Conservation (phyloP, 768 basidiomycete genomes). For the Auriculariales sp. region DNA sequence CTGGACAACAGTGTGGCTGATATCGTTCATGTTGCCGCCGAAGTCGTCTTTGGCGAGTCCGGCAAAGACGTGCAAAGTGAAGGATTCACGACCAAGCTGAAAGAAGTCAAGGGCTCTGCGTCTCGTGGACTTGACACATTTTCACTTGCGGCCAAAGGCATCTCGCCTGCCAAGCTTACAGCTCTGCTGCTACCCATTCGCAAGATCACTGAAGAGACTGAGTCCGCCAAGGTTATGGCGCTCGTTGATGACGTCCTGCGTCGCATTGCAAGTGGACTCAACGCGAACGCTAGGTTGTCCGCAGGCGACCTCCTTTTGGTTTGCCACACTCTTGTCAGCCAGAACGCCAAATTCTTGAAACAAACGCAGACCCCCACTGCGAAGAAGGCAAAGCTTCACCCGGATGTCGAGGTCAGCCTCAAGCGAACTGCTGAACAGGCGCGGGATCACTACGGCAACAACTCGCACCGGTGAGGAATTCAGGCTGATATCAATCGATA, state of each 20-base stretch:
- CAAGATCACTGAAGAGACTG: constrained; percentile 76
- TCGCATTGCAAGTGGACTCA: constrained; percentile 70
- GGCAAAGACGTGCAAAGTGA: constrained; percentile 77
- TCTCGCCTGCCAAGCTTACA: constrained; percentile 66
- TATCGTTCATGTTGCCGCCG: constrained; percentile 65
- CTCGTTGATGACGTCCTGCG: constrained; percentile 81
- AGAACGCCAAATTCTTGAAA: constrained; percentile 78
- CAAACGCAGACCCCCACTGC: constrained; percentile 27
- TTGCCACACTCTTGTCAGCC: constrained; percentile 80
- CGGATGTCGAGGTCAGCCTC: constrained; percentile 59
- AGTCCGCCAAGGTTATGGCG: constrained; percentile 61
- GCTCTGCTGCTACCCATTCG: constrained; percentile 64
- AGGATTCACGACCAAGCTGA: constrained; percentile 89
- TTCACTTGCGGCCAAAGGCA: constrained; percentile 58
- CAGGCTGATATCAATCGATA: not conserved
- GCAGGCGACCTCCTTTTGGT: constrained; percentile 62
- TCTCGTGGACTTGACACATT: constrained; percentile 82
- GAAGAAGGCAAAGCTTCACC: constrained; percentile 22
- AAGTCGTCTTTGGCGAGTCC: constrained; percentile 89
- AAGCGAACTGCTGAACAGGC: constrained; percentile 47
- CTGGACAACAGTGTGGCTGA: constrained; percentile 71
- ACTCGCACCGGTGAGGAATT: constrained; percentile 62
- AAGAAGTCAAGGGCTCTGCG: constrained; percentile 73
- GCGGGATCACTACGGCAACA: constrained; percentile 62
- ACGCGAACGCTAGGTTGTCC: constrained; percentile 58